Evolutionary conservation across 23 red algal species (phyloP).

Genomic region (Agarophyton chilense): DNA sequence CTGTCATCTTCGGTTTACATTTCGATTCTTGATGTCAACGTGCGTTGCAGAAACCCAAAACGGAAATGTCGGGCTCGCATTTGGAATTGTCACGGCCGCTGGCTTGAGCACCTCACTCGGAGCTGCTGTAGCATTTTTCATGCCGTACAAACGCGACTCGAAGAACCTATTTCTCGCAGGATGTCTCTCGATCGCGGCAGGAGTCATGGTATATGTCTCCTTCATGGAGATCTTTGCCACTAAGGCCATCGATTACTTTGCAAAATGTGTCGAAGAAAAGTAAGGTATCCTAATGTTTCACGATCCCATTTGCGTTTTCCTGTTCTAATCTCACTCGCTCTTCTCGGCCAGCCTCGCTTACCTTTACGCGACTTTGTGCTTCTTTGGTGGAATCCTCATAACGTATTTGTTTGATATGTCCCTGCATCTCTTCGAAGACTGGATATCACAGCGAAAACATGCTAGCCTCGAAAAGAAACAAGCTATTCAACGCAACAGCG

Average conservation of each 20-base stretch:
- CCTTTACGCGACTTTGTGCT: constrained; percentile 83
- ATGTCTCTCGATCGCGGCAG: constrained; percentile 70
- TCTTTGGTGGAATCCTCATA: constrained; percentile 75
- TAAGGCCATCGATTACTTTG: constrained; percentile 65
- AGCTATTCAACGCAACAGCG: background rate
- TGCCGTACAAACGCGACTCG: constrained; percentile 47
- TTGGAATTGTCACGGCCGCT: constrained; percentile 77
- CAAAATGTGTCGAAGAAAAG: constrained; percentile 50
- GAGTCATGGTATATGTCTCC: constrained; percentile 86
- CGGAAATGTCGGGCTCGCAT: constrained; percentile 77
- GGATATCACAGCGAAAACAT: background rate
- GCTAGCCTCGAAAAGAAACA: background rate
- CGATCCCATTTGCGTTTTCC: background rate
- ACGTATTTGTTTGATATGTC: constrained; percentile 53
- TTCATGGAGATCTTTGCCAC: constrained; percentile 80
- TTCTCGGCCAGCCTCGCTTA: constrained; percentile 46
- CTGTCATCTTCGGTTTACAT: background rate
- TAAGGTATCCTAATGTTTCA: background rate
- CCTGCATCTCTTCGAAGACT: constrained; percentile 60
- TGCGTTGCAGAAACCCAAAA: constrained; percentile 8
- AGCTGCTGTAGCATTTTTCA: constrained; percentile 70
- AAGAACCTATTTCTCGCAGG: constrained; percentile 71
- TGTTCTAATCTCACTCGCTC: background rate
- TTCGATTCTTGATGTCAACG: background rate
- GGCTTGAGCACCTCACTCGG: constrained; percentile 79